Evolutionary conservation across 163 green algal species (phyloP).

Genomic region (Trebouxiophyceae sp.): DNA sequence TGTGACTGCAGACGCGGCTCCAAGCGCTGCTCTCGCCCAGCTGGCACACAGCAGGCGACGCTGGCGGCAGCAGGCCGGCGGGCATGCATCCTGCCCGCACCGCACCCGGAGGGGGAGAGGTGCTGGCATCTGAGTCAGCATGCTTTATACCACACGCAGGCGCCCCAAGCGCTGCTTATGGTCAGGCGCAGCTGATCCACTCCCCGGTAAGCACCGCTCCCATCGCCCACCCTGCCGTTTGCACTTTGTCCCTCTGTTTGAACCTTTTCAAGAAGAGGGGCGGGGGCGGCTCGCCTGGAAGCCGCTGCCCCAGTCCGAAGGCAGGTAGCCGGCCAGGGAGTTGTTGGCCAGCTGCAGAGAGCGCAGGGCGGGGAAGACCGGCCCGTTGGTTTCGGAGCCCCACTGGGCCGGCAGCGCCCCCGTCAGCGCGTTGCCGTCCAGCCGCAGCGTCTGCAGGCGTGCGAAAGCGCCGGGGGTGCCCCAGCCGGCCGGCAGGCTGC

Average conservation of each 20-base stretch:
- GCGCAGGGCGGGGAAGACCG: background rate
- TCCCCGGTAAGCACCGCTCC: no score
- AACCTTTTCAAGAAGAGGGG: background rate
- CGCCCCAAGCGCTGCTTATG: background rate
- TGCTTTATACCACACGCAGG: background rate
- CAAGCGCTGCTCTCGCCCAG: no score
- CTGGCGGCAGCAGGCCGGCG: no score
- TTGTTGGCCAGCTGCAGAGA: conserved; percentile 23
- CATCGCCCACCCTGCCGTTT: no score
- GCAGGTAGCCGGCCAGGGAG: conserved; percentile 27
- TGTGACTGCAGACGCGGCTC: no score
- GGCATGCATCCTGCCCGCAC: no score
- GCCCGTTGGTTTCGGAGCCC: background rate
- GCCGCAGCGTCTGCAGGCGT: conserved; percentile 9
- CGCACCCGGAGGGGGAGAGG: no score
- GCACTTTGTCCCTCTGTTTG: no score
- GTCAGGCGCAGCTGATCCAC: background rate
- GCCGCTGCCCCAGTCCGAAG: conserved; percentile 19
- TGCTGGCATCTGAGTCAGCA: no score
- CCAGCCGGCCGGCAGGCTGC: conserved; percentile 19
- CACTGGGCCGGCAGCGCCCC: conserved; percentile 20
- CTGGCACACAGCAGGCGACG: no score
- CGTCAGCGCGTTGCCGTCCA: conserved; percentile 20
- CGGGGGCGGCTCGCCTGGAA: background rate
- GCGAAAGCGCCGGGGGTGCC: conserved; percentile 1